Evolutionary conservation across 352 stramenopile species (phyloP).

Genomic region (Blastocystis sp.): DNA sequence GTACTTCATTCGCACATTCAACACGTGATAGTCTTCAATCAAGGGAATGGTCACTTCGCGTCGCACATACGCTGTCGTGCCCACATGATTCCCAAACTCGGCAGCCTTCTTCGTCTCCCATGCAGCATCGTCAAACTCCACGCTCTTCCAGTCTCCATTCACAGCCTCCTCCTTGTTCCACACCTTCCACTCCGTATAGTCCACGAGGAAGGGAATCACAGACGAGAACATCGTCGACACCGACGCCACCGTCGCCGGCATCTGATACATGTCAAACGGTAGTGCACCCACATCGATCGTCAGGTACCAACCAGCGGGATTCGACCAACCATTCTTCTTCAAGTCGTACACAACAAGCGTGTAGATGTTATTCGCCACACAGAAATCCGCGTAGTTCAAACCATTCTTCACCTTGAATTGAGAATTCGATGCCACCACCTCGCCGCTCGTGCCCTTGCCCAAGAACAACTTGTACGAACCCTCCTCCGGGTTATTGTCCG

Average conservation of each 20-base stretch:
- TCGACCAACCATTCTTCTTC: constrained; percentile 20
- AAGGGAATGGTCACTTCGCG: background rate
- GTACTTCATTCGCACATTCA: constrained; percentile 27
- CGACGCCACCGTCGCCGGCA: background rate
- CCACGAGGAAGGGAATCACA: constrained; percentile 20
- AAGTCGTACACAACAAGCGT: constrained; percentile 35
- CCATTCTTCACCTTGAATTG: background rate
- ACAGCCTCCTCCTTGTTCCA: background rate
- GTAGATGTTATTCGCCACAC: constrained; percentile 41
- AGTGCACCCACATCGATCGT: constrained; percentile 41
- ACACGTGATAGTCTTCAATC: background rate
- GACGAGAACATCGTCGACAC: constrained; percentile 3
- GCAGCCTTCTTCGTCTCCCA: background rate
- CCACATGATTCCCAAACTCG: background rate
- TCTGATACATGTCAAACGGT: background rate
- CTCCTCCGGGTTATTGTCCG: constrained; percentile 12
- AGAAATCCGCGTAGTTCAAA: constrained; percentile 60
- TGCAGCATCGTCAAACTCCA: constrained; percentile 22
- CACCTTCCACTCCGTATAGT: constrained; percentile 29
- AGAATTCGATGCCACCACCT: background rate
- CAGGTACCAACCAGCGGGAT: constrained; percentile 49
- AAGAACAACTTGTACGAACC: background rate
- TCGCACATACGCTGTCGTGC: constrained; percentile 30
- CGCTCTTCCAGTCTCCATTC: background rate
- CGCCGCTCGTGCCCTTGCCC: background rate